phyloP scores from a whole-genome alignment of 129 eudicot genomes.

The Pittosporum tobira region DNA sequence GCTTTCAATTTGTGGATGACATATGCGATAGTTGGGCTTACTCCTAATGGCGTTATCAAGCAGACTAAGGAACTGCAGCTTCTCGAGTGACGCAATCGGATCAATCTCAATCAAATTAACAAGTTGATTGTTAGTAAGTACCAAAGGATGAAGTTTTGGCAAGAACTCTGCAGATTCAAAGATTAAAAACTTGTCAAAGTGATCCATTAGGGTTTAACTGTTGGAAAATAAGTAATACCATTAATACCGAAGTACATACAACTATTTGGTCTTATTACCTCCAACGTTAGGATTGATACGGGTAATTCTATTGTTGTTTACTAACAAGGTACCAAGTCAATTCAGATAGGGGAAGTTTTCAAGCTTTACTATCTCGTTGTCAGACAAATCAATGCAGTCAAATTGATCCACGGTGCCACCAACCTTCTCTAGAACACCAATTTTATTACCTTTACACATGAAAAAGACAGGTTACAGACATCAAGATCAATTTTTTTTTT shows the following conservation, averaged over 20 bases:
- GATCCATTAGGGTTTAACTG: constrained; percentile 9
- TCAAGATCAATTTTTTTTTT: background rate
- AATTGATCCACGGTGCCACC: constrained; percentile 99
- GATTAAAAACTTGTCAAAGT: constrained; percentile 25
- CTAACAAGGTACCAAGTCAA: constrained; percentile 77
- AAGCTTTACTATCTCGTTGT: constrained; percentile 94
- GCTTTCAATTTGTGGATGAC: constrained; percentile 88
- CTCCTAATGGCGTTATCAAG: constrained; percentile 84
- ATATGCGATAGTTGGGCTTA: constrained; percentile 89
- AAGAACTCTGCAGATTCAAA: constrained; percentile 69
- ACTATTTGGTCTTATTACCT: no score
- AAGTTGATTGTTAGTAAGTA: constrained; percentile 90
- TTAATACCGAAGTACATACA: no score
- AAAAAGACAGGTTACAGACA: background rate
- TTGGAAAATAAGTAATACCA: background rate
- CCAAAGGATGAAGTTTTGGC: constrained; percentile 94
- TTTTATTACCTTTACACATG: constrained; percentile 61
- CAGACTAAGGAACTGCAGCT: constrained; percentile 77
- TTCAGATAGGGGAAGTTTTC: constrained; percentile 82
- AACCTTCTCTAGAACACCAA: constrained; percentile 78
- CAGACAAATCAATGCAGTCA: constrained; percentile 89
- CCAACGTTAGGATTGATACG: constrained; percentile 85
- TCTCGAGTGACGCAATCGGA: constrained; percentile 88
- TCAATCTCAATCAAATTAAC: constrained; percentile 95
- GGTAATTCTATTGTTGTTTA: constrained; percentile 89